Evolutionary conservation across 495 filamentous ascomycete genomes (phyloP), one percentile per base, ranked within the genome.

Genomic region (Hyaloscypha hepaticicola): DNA sequence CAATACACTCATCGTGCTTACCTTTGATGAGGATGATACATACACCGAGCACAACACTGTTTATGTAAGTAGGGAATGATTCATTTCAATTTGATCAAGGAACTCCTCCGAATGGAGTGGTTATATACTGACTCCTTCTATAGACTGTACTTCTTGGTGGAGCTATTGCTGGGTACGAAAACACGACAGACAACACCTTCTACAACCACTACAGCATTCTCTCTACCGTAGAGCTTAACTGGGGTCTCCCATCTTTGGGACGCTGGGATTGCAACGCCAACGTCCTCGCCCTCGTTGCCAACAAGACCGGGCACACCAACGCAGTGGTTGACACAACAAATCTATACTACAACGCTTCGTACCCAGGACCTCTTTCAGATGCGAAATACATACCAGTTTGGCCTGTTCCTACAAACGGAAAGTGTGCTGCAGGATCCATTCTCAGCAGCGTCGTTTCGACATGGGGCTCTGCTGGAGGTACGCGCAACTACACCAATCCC

Each of bases 181-280:
- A 81, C 60, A 89, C 86, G n/a, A 82, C 72, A 7, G 89, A 91
- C 68, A 70, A 81, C 72, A 85, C 78, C 38, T 90, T 85, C 78
- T 91, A 91, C 77, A 87, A 80, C 71, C 88, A 90, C 77, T 91
- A 88, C 79, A 87, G 82, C 52, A 76, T 80, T 61, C 81, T 92
- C 62, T 78, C 87, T n/a, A 84, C 86, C 19, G 78, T 86, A 28
- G 74, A 78, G 21, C 83, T 82, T 6, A 91, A 91, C 79, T 69
- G 66, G 66, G 61, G 41, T 19, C 66, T 69, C 25, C 61, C 61
- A 22, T 86, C 81, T 12, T 80, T 87, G 22, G 85, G 85, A 33
- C 82, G 85, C 60, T 87, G 79, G 77, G 85, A 87, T 62, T 83
- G 79, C 55, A 82, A 83, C 55, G 85, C 85, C 62, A 87, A 87